Evolutionary conservation across 257 asterid genomes (phyloP), one percentile per base, ranked within the genome.

Genomic region (Lycium ferocissimum): DNA sequence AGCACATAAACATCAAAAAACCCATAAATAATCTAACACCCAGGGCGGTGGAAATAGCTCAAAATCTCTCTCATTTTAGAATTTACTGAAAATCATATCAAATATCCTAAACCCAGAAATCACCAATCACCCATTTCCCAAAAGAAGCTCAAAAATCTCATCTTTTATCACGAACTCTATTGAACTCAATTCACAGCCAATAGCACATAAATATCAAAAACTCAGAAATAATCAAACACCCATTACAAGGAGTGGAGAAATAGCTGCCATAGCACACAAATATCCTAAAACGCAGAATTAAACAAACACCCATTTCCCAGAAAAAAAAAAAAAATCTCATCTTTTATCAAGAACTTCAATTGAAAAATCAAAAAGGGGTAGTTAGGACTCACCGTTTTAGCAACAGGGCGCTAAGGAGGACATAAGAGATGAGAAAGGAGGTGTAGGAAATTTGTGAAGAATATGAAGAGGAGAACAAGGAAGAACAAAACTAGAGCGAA

Each of bases 301-400:
- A 26, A 26, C 33, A 26, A 26, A 26, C 33, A 26, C 33, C 33
- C 33, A 26, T 26, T 26, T 26, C 33, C 33, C 33, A 26, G 33
- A 26, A 26, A 26, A 26, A 26, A 26, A 26, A 26, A 26, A 26
- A 26, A 26, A 26, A 1, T 26, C 33, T 26, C 33, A 26, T 26
- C 33, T 26, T 26, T 26, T 26, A 26, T 26, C 33, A 63, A 63
- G 17, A 63, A 63, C 22, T 8, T 20, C 40, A 5, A 56, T 17
- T 13, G 6, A 10, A 35, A 79, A 72, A 22, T 15, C 2, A 7
- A 59, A 65, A 73, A 57, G 45, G 33, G 33, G 33, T 26, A 26
- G 33, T 26, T 26, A 26, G 51, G 35, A 82, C 92, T 89, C 84
- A 94, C 99, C 35, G 97, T 92, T 91, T 89, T 92, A 38, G 83